Percentiles rank a stretch among this genome's conserved stretches.
Evolutionary conservation across 805 yeast genomes (phyloP).

Genomic region (Starmerella sirachaensis): DNA sequence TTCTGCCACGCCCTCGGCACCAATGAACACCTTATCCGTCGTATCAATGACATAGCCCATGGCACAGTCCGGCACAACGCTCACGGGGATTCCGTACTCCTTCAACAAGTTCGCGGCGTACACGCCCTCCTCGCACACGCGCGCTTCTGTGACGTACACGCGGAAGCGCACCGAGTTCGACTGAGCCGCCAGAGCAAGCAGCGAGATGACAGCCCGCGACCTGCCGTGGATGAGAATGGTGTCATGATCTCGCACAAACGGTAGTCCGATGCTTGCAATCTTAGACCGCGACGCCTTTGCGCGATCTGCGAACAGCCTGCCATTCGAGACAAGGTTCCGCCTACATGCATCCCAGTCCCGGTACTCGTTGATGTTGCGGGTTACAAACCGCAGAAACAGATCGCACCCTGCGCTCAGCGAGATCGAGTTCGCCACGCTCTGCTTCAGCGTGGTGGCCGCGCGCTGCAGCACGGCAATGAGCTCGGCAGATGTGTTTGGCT

Average conservation of each 20-base stretch:
- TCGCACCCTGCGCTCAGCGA: conserved; percentile 97
- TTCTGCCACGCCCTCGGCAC: conserved; percentile 99
- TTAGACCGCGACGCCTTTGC: conserved; percentile 81
- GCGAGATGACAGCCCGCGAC: conserved; percentile 76
- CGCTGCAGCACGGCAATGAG: conserved; percentile 67
- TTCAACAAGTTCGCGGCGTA: conserved; percentile 58
- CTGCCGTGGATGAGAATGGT: conserved; percentile 76
- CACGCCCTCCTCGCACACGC: conserved; percentile 68
- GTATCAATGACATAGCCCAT: conserved; percentile 86
- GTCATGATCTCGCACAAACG: conserved; percentile 89
- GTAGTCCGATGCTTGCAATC: conserved; percentile 77
- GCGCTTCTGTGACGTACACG: conserved; percentile 85
- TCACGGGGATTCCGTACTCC: conserved; percentile 69
- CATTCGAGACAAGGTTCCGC: conserved; percentile 80
- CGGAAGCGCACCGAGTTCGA: conserved; percentile 62
- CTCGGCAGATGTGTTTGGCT: conserved; percentile 90
- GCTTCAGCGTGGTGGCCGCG: conserved; percentile 63
- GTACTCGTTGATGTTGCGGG: conserved; percentile 69
- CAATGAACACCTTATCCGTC: conserved; percentile 86
- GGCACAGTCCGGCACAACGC: conserved; percentile 80
- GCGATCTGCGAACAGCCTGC: conserved; percentile 78
- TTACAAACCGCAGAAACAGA: conserved; percentile 82
- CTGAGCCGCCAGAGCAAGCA: conserved; percentile 65
- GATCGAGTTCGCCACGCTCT: conserved; percentile 77
- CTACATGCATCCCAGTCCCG: conserved; percentile 94